Conservation (phyloP, 2,329 filamentous ascomycete genomes). For the Beauveria scarabaeidicola region DNA sequence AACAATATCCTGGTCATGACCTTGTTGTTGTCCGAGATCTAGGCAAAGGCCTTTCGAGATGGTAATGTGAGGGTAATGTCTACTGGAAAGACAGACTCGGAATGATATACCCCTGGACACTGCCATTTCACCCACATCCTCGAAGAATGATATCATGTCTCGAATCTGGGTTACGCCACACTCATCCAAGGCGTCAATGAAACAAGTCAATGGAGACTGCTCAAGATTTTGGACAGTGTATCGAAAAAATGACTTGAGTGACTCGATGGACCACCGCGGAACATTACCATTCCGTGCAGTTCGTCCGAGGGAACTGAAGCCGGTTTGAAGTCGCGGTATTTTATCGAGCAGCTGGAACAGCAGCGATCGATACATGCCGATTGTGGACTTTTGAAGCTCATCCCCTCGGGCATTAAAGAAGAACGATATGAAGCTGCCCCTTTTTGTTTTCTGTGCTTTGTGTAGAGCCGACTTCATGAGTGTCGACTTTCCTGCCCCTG, state of each 20-base stretch:
- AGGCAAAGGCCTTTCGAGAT: slow-evolving; percentile 19
- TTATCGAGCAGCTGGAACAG: slow-evolving; percentile 33
- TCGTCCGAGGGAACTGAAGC: background rate
- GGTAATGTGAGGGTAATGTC: slow-evolving; percentile 33
- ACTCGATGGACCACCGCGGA: background rate
- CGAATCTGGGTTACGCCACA: slow-evolving; percentile 33
- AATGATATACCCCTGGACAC: slow-evolving; percentile 14
- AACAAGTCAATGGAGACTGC: slow-evolving; percentile 15
- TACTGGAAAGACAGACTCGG: slow-evolving; percentile 35
- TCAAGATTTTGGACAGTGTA: background rate
- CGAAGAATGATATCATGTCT: slow-evolving; percentile 34
- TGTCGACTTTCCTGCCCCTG: background rate
- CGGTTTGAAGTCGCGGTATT: slow-evolving; percentile 14
- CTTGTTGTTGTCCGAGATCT: slow-evolving; percentile 12
- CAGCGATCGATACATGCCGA: slow-evolving; percentile 41
- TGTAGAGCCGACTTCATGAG: background rate
- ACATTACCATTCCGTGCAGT: background rate
- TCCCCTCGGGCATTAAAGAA: slow-evolving; percentile 42
- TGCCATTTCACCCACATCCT: slow-evolving; percentile 24
- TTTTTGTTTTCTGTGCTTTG: background rate
- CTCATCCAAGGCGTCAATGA: slow-evolving; percentile 40
- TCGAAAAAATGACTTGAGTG: background rate
- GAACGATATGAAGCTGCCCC: slow-evolving; percentile 28
- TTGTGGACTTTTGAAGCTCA: slow-evolving; percentile 32
- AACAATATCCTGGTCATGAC: slow-evolving; percentile 19